phyloP scores from a whole-genome alignment of 129 eudicot genomes.

The Pittosporum tobira region DNA sequence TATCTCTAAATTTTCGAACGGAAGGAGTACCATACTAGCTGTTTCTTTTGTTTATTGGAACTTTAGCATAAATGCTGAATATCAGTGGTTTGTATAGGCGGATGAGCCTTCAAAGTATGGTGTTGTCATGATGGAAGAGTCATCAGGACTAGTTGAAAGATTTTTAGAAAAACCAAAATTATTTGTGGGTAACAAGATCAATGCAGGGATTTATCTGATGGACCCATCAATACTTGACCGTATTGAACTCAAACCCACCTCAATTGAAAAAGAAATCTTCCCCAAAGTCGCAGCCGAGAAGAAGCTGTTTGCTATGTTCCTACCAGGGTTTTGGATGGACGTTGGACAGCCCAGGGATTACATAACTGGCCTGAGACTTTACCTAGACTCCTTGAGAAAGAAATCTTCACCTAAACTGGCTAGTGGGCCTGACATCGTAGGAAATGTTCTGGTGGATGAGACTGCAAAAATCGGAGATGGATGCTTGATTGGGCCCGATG shows the following conservation, averaged over 20 bases:
- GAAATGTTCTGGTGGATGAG: constrained; percentile 80
- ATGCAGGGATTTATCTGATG: constrained; percentile 80
- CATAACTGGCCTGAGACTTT: constrained; percentile 74
- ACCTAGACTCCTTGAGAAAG: constrained; percentile 71
- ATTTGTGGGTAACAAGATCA: constrained; percentile 91
- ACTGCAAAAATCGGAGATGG: constrained; percentile 88
- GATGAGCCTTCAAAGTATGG: constrained; percentile 95
- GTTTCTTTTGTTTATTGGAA: neutral
- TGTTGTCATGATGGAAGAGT: constrained; percentile 78
- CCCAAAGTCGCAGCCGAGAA: constrained; percentile 77
- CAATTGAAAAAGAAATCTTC: constrained; percentile 83
- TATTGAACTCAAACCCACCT: constrained; percentile 73
- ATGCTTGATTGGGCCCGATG: constrained; percentile 91
- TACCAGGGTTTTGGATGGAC: constrained; percentile 98
- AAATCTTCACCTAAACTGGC: constrained; percentile 38
- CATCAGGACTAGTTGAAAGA: constrained; percentile 70
- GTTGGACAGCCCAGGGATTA: constrained; percentile 88
- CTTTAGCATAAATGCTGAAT: constrained; percentile 11
- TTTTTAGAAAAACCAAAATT: constrained; percentile 84
- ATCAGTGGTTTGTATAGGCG: constrained; percentile 36
- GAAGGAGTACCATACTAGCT: neutral
- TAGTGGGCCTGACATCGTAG: constrained; percentile 39
- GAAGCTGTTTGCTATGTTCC: constrained; percentile 70
- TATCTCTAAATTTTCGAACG: no score
- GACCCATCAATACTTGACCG: constrained; percentile 73